Percentiles rank a stretch among this genome's conserved stretches.
Conservation (phyloP, 208 protist species). For the Vickermania ingenoplastis region DNA sequence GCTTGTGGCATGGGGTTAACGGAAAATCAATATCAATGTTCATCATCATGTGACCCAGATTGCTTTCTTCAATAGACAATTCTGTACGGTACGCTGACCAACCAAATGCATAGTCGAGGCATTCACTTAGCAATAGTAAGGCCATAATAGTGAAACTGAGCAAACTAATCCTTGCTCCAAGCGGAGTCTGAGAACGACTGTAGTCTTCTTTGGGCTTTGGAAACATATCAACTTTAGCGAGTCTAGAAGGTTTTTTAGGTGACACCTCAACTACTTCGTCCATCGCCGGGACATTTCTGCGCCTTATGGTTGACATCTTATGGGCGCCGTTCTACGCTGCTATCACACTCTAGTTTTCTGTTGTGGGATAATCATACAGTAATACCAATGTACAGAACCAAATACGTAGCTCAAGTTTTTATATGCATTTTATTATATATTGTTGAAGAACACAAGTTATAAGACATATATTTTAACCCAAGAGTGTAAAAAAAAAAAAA, state of each 20-base stretch:
- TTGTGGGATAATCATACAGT: no score
- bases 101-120: conserved; percentile 14
- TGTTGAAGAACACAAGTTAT: no score
- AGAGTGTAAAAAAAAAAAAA: no score
- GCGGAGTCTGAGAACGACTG: conserved; percentile 14
- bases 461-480: no score
- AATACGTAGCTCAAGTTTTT: no score
- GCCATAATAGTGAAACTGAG: conserved; percentile 16
- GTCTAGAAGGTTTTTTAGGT: conserved; percentile 6
- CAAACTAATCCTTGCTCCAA: conserved; percentile 20
- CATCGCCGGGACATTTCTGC: conserved; percentile 6
- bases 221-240: conserved; percentile 26
- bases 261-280: background rate
- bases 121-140: conserved; percentile 22
- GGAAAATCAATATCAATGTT: conserved; percentile 61
- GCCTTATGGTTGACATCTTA: conserved; percentile 16
- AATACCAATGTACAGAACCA: no score
- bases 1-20: conserved; percentile 30
- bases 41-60: conserved; percentile 19
- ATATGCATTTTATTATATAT: no score
- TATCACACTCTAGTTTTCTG: background rate
- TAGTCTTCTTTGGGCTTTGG: conserved; percentile 37
- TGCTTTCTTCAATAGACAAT: conserved; percentile 26
- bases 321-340: background rate
- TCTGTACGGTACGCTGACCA: conserved; percentile 28